These are phyloP conservation scores for Kernera saxatilis DNA, from an alignment of 345 rosid genomes.

Conservation along the genomic window DNA sequence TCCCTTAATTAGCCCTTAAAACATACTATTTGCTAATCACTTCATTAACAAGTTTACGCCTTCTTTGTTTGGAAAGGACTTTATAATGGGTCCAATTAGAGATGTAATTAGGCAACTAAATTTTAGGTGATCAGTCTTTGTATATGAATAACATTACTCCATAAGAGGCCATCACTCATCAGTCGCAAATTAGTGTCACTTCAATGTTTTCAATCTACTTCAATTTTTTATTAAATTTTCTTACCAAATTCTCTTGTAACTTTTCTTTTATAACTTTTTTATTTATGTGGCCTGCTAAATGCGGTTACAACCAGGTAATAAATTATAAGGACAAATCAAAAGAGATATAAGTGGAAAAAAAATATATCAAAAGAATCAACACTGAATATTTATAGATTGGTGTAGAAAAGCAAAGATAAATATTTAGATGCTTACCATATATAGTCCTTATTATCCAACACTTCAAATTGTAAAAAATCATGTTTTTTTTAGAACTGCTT, in stretches of 20 bases:
- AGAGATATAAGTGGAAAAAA: not conserved
- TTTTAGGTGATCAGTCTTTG: conserved; percentile 19
- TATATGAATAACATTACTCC: not conserved
- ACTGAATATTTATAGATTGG: no score
- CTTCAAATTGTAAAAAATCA: no score
- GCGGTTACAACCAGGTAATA: not conserved
- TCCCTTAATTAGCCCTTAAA: not conserved
- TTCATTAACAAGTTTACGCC: conserved; percentile 4
- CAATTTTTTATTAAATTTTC: not conserved
- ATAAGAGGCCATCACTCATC: not conserved
- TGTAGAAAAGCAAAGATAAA: no score
- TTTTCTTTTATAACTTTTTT: not conserved
- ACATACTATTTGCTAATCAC: not conserved
- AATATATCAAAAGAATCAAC: no score
- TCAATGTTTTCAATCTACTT: not conserved
- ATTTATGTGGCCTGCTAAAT: not conserved
- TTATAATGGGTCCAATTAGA: not conserved
- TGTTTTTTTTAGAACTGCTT: no score
- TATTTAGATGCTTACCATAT: no score
- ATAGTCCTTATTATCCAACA: no score
- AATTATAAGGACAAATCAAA: not conserved
- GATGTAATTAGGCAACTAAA: conserved; percentile 1
- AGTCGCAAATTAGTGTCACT: conserved; percentile 1
- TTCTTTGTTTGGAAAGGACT: conserved; percentile 10
- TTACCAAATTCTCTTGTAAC: not conserved